Evolutionary conservation across 176 grass and related monocot species (phyloP), one percentile per base, ranked within the genome.

Genomic region (Avena atlantica): DNA sequence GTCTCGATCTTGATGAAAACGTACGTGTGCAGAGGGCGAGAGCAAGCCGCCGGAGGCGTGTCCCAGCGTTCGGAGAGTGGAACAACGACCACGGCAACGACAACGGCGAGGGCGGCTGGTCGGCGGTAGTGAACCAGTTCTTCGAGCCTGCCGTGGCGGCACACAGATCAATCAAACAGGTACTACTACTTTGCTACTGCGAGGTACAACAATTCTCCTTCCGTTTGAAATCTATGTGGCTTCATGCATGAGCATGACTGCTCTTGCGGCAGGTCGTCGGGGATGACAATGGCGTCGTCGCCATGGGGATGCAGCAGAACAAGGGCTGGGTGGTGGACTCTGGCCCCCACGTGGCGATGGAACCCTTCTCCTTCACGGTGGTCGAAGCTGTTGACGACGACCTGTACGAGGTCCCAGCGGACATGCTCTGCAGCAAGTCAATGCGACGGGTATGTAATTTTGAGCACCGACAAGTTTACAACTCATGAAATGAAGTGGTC

Each of bases 61-160:
- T 81, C 56, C 86, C 86, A 1, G 85, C 86, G 9, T 87, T 87
- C 45, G 86, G 86, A 20, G 57, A 87, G 55, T 87, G 85, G 85
- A 87, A 87, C 85, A 52, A 81, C 85, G 23, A 81, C 78, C 3
- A 12, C 9, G 0, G 34, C 64, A 10, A 4, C 14, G 3, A 4
- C 36, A 37, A 37, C 36, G 36, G 0, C 3, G 21, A 11, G 36
- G 36, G 36, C 2, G 25, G 2, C 16, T 49, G 34, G 76, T 27
- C 44, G 12, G 11, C 70, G 42, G 42, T 45, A 40, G 69, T 50
- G n/a, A 74, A 50, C 12, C 45, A 74, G 45, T 49, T 12, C 40
- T 47, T 47, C 4, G 20, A 47, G 19, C 42, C 70, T 48, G 4
- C 63, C 12, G 20, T 73, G 20, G 15, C 1, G 12, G 21, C 45